Conservation (phyloP, 495 filamentous ascomycete genomes). For the Hyaloscypha bicolor region DNA sequence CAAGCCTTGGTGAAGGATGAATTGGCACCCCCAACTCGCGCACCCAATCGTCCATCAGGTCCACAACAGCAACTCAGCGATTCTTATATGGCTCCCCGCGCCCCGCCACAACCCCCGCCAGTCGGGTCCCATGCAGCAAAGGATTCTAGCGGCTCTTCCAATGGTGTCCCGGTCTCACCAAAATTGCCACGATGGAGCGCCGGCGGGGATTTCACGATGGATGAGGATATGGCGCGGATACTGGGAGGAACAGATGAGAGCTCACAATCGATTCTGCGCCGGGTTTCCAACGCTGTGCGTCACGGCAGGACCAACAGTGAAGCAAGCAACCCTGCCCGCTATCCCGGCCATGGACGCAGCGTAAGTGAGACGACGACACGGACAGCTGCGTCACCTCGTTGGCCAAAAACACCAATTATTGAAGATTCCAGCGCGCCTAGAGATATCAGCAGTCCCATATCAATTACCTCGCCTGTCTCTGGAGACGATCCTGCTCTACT, state of each 20-base stretch:
- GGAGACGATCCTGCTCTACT: constrained; percentile 74
- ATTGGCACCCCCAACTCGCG: constrained; percentile 27
- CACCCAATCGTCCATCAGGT: constrained; percentile 27
- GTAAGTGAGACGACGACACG: constrained; percentile 58
- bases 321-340: constrained; percentile 33
- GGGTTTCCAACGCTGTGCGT: constrained; percentile 88
- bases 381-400: constrained; percentile 57
- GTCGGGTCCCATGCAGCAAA: constrained; percentile 45
- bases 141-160: constrained; percentile 55
- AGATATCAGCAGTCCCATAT: constrained; percentile 76
- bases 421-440: constrained; percentile 57
- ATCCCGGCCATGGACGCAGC: constrained; percentile 50
- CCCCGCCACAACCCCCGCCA: constrained; percentile 59
- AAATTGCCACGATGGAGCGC: constrained; percentile 72
- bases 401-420: constrained; percentile 73
- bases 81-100: constrained; percentile 64
- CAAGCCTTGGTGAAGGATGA: constrained; percentile 25
- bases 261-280: constrained; percentile 75
- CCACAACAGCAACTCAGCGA: constrained; percentile 52
- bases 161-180: constrained; percentile 54
- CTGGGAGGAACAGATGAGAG: constrained; percentile 70
- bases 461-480: constrained; percentile 58
- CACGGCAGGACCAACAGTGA: constrained; percentile 92
- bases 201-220: constrained; percentile 81
- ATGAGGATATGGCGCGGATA: constrained; percentile 87